Conservation (phyloP, 345 rosid species). For the Corymbia maculata region DNA sequence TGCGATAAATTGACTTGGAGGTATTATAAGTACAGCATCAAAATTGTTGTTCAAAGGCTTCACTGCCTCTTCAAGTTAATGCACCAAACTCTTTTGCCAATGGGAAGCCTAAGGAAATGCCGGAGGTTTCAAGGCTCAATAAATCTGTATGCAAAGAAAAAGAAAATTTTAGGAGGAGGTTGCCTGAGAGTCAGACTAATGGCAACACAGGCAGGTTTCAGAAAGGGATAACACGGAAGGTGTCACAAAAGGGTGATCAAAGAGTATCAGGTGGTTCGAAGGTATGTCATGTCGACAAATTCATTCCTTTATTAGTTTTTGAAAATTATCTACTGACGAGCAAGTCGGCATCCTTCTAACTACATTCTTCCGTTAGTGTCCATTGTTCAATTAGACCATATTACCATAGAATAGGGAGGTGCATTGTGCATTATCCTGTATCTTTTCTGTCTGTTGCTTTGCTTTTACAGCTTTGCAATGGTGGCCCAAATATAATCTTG, state of each 20-base stretch:
- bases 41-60: slow-evolving; percentile 7
- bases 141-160: neutral
- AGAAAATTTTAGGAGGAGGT: neutral
- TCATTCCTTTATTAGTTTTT: neutral
- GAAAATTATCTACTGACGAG: neutral
- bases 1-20: neutral
- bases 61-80: slow-evolving; percentile 8
- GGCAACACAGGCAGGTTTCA: slow-evolving; percentile 6
- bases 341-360: neutral
- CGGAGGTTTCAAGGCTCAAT: neutral
- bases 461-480: neutral
- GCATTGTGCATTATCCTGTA: neutral
- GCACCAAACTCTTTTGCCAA: neutral
- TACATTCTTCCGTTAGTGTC: neutral
- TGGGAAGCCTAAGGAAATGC: slow-evolving; percentile 23
- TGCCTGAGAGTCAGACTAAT: neutral
- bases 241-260: slow-evolving; percentile 6
- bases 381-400: neutral
- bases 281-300: slow-evolving; percentile 16
- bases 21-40: slow-evolving; percentile 20
- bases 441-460: neutral
- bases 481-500: neutral
- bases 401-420: neutral
- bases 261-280: slow-evolving; percentile 12
- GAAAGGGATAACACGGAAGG: slow-evolving; percentile 6